Evolutionary conservation across 2,329 filamentous ascomycete species (phyloP), one percentile per base, ranked within the genome.

Genomic region (Nannizziopsis barbatae): DNA sequence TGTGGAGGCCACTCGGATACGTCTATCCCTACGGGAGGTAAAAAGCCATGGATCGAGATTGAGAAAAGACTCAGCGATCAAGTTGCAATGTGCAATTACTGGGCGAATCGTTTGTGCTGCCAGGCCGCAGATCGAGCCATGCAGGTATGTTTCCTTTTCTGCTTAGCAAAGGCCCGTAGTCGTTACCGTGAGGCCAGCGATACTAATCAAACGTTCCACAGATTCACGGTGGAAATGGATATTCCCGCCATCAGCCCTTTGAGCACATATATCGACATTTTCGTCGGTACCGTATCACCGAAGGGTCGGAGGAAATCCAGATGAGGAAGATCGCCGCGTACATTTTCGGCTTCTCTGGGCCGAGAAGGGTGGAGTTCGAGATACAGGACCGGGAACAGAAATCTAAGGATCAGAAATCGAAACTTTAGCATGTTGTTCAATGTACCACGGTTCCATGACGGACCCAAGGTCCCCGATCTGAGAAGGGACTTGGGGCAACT

Each of bases 251-350:
- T 51, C 71, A 72, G 52, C 76, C 76, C 1, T 81, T 82, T 56
- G 77, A 81, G 62, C 77, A 81, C 55, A 81, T 81, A 43, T 81
- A 79, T 73, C 68, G 78, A 44, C 77, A 81, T 63, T 79, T 81
- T 60, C 65, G 79, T 36, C 66, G 76, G 18, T 81, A 81, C 56
- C 64, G 78, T 32, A 82, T 81, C 53, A 81, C 78, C 0, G 79
- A 81, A 58, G 78, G 77, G 0, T 77, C 75, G 47, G 79, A 81
- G 59, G 77, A 81, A 65, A 79, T 81, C 45, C 77, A 81, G 62
- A 81, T 81, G 73, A 67, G 77, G n/a, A 80, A 80, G 62, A 71
- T 81, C 8, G 77, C 76, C 0, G 76, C 73, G 8, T 78, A 75
- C 61, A 53, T 79, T 38, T 79, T 80, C 59, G 75, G 74, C 0